Evolutionary conservation across 2,329 filamentous ascomycete genomes (phyloP), one percentile per base, ranked within the genome.

Genomic region (Xylariales sp.): DNA sequence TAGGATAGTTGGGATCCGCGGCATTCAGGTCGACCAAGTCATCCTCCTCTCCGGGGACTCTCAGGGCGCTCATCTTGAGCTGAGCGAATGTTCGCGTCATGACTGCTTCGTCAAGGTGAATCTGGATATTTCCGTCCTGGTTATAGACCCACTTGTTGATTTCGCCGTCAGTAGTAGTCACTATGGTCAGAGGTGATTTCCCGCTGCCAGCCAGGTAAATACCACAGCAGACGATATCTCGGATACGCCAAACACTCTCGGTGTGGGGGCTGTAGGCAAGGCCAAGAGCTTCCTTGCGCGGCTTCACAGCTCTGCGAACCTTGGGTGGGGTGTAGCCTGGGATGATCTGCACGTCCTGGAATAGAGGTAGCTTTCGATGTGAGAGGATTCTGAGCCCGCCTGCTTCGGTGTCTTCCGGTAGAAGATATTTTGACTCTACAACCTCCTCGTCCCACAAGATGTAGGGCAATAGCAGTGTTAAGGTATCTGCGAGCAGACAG

Each of bases 391-490:
- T 53, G 31, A 61, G 52, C 12, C 58, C 58, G 31, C 58, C 47
- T 7, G 55, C 54, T 40, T 61, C 57, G 5, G 31, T 45, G 40
- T 80, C 76, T 51, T 80, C 76, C 0, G 62, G 50, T 1, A 80
- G 64, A 15, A 78, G 59, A 52, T 78, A 79, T 11, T 65, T 65
- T 31, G 65, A 70, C 7, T 63, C 51, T 7, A 58, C 44, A 12
- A 54, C 64, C 12, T 65, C 52, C 9, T 62, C 58, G 15, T 57
- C 47, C 12, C 62, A 61, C 21, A 56, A 57, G 11, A 63, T 61
- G 45, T 70, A 68, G 8, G 66, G 59, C 29, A 71, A 69, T n/a
- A 78, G 59, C n/a, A 69, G 55, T 11, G 69, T 73, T 27, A 78
- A 58, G 3, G 68, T 65, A 16, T 67, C 66, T 24, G 66, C 65